Percentiles rank a stretch among this genome's conserved stretches.
Conservation (phyloP, 2,329 filamentous ascomycete genomes). For the Zymoseptoria passerinii region DNA sequence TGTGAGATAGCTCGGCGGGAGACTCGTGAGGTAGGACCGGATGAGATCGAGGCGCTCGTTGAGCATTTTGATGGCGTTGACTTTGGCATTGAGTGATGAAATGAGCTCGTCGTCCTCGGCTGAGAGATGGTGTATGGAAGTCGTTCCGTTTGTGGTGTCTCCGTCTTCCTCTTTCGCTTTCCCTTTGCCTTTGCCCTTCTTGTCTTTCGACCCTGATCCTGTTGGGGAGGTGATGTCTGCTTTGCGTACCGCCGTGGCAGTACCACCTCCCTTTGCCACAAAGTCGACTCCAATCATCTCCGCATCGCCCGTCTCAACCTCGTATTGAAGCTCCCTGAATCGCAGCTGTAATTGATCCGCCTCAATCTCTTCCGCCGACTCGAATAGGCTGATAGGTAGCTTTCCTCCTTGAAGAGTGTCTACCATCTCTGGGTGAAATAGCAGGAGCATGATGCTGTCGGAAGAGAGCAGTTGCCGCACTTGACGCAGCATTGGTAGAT, state of each 20-base stretch:
- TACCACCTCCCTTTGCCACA: constrained; percentile 75
- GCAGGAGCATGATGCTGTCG: constrained; percentile 78
- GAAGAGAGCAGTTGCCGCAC: constrained; percentile 48
- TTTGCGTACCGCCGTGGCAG: constrained; percentile 54
- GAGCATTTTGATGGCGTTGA: constrained; percentile 91
- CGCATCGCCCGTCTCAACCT: constrained; percentile 85
- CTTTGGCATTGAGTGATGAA: constrained; percentile 68
- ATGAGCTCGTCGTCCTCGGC: constrained; percentile 59
- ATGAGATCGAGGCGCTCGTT: constrained; percentile 51
- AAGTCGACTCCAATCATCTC: constrained; percentile 98
- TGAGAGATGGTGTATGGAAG: constrained; percentile 39
- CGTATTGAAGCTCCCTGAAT: constrained; percentile 78
- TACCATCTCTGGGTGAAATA: constrained; percentile 64
- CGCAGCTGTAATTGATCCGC: constrained; percentile 55
- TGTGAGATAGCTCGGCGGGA: constrained; percentile 58
- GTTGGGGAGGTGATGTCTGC: constrained; percentile 10
- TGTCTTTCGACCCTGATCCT: constrained; percentile 21
- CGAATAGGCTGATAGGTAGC: constrained; percentile 84
- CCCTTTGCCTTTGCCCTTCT: constrained; percentile 33
- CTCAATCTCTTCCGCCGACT: constrained; percentile 66
- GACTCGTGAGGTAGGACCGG: constrained; percentile 61
- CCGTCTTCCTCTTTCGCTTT: constrained; percentile 38
- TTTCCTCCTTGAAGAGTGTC: constrained; percentile 60
- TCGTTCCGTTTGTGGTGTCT: constrained; percentile 23
- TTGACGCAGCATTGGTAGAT: constrained; percentile 69